Conservation (phyloP, 2,329 filamentous ascomycete species). For the Nemania sp. region DNA sequence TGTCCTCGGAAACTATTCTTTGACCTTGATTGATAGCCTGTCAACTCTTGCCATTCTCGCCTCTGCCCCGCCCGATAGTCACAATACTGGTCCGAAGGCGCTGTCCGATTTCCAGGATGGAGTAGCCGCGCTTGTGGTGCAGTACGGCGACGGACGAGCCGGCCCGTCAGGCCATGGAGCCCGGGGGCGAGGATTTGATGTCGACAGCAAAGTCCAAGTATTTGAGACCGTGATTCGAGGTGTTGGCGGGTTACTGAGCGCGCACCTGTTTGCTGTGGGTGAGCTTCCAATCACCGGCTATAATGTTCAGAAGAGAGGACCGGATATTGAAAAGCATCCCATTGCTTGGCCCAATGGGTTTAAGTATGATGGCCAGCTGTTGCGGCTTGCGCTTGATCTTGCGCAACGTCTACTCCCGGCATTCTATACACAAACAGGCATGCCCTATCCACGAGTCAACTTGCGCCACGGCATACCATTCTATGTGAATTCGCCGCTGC, state of each 20-base stretch:
- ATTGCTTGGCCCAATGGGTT: conserved; percentile 83
- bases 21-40: conserved; percentile 94
- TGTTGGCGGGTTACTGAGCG: conserved; percentile 88
- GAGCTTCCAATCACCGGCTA: conserved; percentile 90
- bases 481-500: conserved; percentile 86
- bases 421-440: conserved; percentile 89
- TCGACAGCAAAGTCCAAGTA: conserved; percentile 98
- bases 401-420: conserved; percentile 87
- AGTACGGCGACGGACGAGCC: conserved; percentile 87
- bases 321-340: conserved; percentile 61
- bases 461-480: conserved; percentile 91
- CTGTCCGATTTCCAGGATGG: conserved; percentile 83
- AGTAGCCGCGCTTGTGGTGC: conserved; percentile 77
- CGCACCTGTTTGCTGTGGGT: conserved; percentile 91
- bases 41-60: conserved; percentile 94
- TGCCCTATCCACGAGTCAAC: conserved; percentile 96
- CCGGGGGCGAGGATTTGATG: conserved; percentile 84
- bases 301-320: conserved; percentile 60
- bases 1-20: conserved; percentile 94
- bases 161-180: conserved; percentile 77
- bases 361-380: conserved; percentile 86
- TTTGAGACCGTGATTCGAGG: conserved; percentile 98
- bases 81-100: conserved; percentile 69
- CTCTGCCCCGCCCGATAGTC: conserved; percentile 72
- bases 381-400: conserved; percentile 89